Base-by-base conservation (phyloP, 805 yeast species). In the Kodamaea sagamina region DNA sequence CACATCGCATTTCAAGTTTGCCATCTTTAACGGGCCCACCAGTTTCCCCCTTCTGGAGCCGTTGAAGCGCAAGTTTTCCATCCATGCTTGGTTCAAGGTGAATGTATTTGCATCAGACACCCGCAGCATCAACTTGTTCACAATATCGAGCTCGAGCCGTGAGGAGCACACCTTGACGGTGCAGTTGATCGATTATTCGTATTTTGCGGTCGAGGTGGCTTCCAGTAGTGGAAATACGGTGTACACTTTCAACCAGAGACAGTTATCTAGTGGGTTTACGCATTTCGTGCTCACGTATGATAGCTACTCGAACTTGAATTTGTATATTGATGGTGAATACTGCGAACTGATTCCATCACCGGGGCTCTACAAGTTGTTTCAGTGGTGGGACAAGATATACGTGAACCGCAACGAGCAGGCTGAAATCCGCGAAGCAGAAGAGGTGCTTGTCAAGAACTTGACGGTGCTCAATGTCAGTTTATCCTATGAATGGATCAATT, bases 241-340 rank as follows among this genome's bases (percentile, higher is more conserved):
- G 19, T 65, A 62, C 39, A 49, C 65, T 2, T 68, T 68, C 52
- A 68, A 67, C 47, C 71, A 66, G 36, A 47, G 55, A 19, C 37
- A 57, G 22, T 49, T 55, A 16, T 21, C 41, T 4, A 45, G 36
- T 13, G 58, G 62, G 44, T 51, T 56, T 53, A 46, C 62, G 4
- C 69, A 65, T 36, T 55, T 71, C 17, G 64, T 57, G 6, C 53
- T 71, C 26, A 69, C 73, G 1, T 71, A 62, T 47, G 75, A 71
- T 46, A 48, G 47, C 9, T 61, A 57, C 47, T 53, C 58, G 19
- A 69, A 68, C 45, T 58, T 77, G 21, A 75, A 71, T 46, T 54
- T 79, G 5, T 77, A 55, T 51, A 57, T 79, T 10, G 72, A 79
- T 49, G 82, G 82, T 0, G 75, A 76, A 28, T 72, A 71, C 42